Evolutionary conservation across 176 grass and related monocot genomes (phyloP).

Genomic region (Dactylis glomerata): DNA sequence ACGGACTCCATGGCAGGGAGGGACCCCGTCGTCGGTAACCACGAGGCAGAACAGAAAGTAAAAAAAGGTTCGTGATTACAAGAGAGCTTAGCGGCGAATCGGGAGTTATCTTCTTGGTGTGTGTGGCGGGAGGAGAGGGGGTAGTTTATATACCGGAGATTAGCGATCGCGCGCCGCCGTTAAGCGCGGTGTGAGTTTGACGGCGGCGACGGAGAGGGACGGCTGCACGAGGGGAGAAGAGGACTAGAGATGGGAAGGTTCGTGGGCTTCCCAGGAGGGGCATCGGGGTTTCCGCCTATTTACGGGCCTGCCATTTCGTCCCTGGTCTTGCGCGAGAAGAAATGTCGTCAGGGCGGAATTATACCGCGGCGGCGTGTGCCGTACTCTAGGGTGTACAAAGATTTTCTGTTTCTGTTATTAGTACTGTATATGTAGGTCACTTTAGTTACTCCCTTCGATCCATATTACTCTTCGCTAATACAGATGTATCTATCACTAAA

Average conservation of each 20-base stretch:
- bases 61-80: not conserved
- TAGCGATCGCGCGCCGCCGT: constrained; percentile 34
- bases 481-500: too few relatives aligned
- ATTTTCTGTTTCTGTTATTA: not conserved
- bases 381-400: not conserved
- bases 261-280: constrained; percentile 9
- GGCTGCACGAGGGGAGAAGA: not conserved
- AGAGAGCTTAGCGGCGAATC: not conserved
- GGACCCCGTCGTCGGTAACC: not conserved
- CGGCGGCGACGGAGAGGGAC: constrained; percentile 31
- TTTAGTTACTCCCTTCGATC: not conserved
- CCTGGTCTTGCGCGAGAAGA: constrained; percentile 19
- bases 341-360: constrained; percentile 11
- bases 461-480: too few relatives aligned
- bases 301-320: constrained; percentile 20
- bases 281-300: constrained; percentile 20
- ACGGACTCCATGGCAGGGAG: constrained; percentile 39
- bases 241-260: constrained; percentile 20
- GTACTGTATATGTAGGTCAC: too few relatives aligned
- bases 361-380: not conserved
- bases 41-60: not conserved
- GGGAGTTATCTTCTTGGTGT: constrained; percentile 14
- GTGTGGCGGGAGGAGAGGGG: not conserved
- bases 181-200: constrained; percentile 28
- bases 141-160: constrained; percentile 27